Base-by-base conservation (phyloP, 75 land plant species). In the Picea glauca region DNA sequence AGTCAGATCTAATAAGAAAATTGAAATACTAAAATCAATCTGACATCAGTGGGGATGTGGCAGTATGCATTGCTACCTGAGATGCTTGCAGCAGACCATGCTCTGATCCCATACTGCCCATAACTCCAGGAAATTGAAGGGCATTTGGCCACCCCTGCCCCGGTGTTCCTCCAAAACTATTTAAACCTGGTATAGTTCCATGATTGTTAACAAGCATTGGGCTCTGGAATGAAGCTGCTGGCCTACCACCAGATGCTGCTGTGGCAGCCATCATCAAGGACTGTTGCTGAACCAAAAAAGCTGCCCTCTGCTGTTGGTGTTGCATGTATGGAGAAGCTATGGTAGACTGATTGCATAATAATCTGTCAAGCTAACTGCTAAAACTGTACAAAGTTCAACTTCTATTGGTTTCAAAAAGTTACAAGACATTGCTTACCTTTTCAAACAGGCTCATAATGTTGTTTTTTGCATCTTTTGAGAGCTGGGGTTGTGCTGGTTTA, bases 371-470 rank as follows among this genome's bases (percentile, higher is more conserved):
- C 17, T 13, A 75, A 74, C 30, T 7, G 21, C 12, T 14, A 58
- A 20, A 72, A 72, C 5, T 62, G 72, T 62, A 58, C 30, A 31
- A 58, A 68, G 62, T 33, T 13, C 38, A 35, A 14, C n/a, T 58
- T 33, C 23, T 58, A 12, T 38, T 59, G 18, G 17, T 65, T 20
- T 66, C 54, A 57, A 38, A 35, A 11, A 61, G 31, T 31, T 31
- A 12, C 62, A 78, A 73, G 46, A 32, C 30, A 76, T 38, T 13
- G 33, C 32, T 70, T 17, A 88, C 96, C 91, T 91, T 88, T 59
- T 90, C 99, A 85, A 96, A 96, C 58, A 94, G 97, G 62, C 93
- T 89, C 85, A 96, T 89, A 23, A 96, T 96, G 78, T 95, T 91
- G 83, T 60, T 88, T 67, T 91, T 93, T 15, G 86, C 88, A 84